Conservation (phyloP, 148 eudicot species). For the Diospyros lotus region DNA sequence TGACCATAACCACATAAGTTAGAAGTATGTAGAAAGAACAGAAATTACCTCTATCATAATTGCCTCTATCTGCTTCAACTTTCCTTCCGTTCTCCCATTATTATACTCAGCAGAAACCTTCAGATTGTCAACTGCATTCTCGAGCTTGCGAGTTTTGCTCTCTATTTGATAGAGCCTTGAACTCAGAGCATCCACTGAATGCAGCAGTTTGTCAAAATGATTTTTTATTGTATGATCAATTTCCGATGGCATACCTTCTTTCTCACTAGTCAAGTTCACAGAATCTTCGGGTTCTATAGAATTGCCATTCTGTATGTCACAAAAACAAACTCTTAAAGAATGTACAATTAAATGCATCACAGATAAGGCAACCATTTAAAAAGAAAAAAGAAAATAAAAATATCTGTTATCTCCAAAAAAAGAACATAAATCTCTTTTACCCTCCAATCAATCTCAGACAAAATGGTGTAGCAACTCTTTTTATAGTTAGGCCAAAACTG, state of each 20-base stretch:
- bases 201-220: constrained; percentile 16
- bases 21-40: background rate
- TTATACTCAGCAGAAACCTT: constrained; percentile 18
- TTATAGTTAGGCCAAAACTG: background rate
- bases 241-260: constrained; percentile 7
- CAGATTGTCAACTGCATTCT: constrained; percentile 22
- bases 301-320: constrained; percentile 4
- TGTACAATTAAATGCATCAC: background rate
- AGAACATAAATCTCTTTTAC: too few species aligned
- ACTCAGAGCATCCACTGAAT: constrained; percentile 22
- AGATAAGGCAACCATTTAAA: background rate
- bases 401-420: too few species aligned
- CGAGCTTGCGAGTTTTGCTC: constrained; percentile 18
- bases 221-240: constrained; percentile 13
- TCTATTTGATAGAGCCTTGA: constrained; percentile 22
- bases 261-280: constrained; percentile 2
- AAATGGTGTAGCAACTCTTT: background rate
- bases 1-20: background rate
- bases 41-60: constrained; percentile 20
- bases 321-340: background rate
- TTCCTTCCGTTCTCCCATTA: constrained; percentile 18
- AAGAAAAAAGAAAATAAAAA: background rate
- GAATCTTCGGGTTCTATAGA: constrained; percentile 6
- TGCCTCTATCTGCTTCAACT: constrained; percentile 20
- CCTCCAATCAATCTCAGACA: background rate